Evolutionary conservation across 2,329 filamentous ascomycete species (phyloP), one percentile per base, ranked within the genome.

Genomic region (Colletotrichum tanaceti): DNA sequence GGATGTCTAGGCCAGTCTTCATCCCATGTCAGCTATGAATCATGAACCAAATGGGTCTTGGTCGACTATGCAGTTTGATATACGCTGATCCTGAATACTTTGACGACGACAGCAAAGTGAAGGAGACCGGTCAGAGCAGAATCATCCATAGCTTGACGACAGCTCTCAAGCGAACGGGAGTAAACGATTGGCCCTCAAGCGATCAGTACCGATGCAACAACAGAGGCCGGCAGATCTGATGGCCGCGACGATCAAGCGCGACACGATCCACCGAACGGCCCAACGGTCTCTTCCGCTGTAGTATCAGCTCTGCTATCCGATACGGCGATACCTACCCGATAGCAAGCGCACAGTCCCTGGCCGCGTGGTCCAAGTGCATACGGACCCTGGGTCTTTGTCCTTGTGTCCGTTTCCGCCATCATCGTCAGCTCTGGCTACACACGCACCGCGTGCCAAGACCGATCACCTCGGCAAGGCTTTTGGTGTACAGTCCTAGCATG

Each of bases 241-340:
- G 54, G 44, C 41, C 32, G 24, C 28, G 20, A 22, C 11, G 38
- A 60, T 52, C 50, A 9, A 61, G 14, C 35, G 24, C 18, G 18
- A 50, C 24, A 43, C 47, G 47, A 22, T 52, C 46, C 39, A 47
- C 39, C 44, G 6, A 18, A 46, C 22, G 18, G 44, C 46, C 20
- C 28, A 50, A 53, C 63, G 49, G 63, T 35, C 49, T 54, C 41
- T 62, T 58, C 65, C 65, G 46, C 32, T 28, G 59, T 16, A 46
- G 64, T 39, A 52, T 41, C 47, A 55, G 43, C 50, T 50, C 14
- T 47, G 20, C n/a, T 18, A 20, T 28, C 28, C 32, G 47, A 32
- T 39, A 44, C n/a, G n/a, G n/a, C n/a, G n/a, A n/a, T n/a, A n/a
- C n/a, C n/a, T n/a, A n/a, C 39, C 32, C 50, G 41, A 35, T 44